Conservation (phyloP, 768 basidiomycete species). For the Leccinellum albellum region DNA sequence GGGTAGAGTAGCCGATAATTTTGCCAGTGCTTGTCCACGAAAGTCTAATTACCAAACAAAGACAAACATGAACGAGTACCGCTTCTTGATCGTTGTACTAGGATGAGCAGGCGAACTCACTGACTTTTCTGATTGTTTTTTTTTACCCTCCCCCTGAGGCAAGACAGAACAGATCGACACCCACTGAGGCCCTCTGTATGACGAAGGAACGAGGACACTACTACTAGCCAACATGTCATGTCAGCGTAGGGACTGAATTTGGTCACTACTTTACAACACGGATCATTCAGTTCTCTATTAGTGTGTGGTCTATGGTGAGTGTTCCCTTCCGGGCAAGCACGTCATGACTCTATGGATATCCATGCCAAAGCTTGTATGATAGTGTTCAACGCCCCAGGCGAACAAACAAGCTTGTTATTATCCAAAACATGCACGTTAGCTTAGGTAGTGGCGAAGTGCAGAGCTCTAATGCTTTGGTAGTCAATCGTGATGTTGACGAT, state of each 20-base stretch:
- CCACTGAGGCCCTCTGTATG: neutral
- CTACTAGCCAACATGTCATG: neutral
- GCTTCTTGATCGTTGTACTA: too few relatives aligned
- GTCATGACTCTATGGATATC: too few relatives aligned
- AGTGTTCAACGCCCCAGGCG: too few relatives aligned
- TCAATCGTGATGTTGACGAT: neutral
- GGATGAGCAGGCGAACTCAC: neutral
- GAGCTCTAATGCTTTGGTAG: neutral
- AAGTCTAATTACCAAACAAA: constrained; percentile 21
- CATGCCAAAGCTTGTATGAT: too few relatives aligned
- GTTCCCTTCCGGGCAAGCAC: too few relatives aligned
- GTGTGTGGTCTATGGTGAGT: too few relatives aligned
- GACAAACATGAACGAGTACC: constrained; percentile 13
- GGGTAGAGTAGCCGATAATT: too few relatives aligned
- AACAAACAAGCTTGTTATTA: neutral
- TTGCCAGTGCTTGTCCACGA: too few relatives aligned
- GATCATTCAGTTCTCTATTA: too few relatives aligned
- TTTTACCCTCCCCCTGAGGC: neutral
- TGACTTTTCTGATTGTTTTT: neutral
- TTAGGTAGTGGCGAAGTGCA: neutral
- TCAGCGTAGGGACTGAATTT: neutral
- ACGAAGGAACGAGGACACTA: neutral
- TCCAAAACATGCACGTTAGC: neutral
- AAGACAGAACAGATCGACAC: neutral
- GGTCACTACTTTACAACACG: too few relatives aligned